Base-by-base conservation (phyloP, 2,329 filamentous ascomycete genomes). In the Sporothrix pallida region DNA sequence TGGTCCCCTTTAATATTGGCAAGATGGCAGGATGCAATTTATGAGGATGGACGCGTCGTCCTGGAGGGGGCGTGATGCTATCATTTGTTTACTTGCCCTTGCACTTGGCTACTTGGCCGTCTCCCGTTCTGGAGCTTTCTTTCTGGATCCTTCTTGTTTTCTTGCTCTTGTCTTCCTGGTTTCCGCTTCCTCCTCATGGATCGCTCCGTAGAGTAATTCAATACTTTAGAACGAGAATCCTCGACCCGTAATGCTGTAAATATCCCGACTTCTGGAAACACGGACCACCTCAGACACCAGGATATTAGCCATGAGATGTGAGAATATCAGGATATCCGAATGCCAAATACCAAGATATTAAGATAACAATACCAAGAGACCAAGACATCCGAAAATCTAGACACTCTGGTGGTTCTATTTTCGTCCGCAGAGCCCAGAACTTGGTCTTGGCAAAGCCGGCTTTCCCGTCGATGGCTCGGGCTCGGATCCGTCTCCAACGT, bases 21-120 rank as follows among this genome's bases (percentile, higher is more conserved):
- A 37, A 37, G 31, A 37, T 37, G 31, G 3, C 31, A 37, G 5
- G 31, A 37, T 37, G 4, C 31, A 68, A 52, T 23, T 52, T 37
- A 37, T 68, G 65, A 52, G 13, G 46, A 52, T 68, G 31, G 65
- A 52, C 46, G 65, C 46, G 46, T 52, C 23, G 13, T n/a, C 6
- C 2, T 15, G 44, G 23, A 15, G 13, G 42, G 42, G 42, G 62
- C 12, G 62, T 67, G 42, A 48, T 68, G 65, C 23, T 50, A 37
- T 31, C 65, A 50, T 26, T 26, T 67, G 65, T 68, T 50, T 37
- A 52, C 65, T 2, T 5, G 1, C 54, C 2, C 8, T 31, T 23
- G 23, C 15, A n/a, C 8, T 20, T 58, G 54, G 10, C 15, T 31
- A 17, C 50, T 54, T 17, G 17, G 12, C 7, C 52, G 7, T 56